A percentile compares a stretch with the other conserved stretches of the same genome.
These are phyloP conservation scores for Voacanga thouarsii DNA, from an alignment of 257 asterid species.

Conservation along the genomic window DNA sequence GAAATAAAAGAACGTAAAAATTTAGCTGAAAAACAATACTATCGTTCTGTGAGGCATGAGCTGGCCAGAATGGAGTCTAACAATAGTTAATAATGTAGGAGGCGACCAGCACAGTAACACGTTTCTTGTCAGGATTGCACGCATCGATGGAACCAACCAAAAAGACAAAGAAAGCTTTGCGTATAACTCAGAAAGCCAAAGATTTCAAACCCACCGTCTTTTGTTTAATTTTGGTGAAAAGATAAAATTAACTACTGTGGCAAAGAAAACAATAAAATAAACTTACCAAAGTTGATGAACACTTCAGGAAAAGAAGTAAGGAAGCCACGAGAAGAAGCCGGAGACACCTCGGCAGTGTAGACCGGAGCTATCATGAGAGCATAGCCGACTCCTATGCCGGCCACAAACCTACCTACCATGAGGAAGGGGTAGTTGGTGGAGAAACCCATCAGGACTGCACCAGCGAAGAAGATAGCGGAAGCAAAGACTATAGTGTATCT, in stretches of 20 bases:
- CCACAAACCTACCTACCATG: conserved; percentile 79
- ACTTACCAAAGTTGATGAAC: conserved; percentile 49
- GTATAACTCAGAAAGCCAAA: conserved; percentile 6
- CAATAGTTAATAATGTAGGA: not conserved
- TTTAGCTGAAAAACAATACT: not conserved
- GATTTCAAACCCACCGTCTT: not conserved
- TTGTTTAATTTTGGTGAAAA: not conserved
- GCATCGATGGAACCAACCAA: not conserved
- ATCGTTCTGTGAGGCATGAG: not conserved
- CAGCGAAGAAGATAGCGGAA: conserved; percentile 65
- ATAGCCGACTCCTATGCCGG: conserved; percentile 88
- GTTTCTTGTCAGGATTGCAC: conserved; percentile 9
- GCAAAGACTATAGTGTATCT: conserved; percentile 81
- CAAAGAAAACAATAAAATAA: not conserved
- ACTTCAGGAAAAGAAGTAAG: conserved; percentile 92
- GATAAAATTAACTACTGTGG: not conserved
- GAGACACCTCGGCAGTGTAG: conserved; percentile 89
- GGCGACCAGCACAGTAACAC: not conserved
- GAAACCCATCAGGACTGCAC: conserved; percentile 89
- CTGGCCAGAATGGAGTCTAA: not conserved
- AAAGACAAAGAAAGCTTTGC: not conserved
- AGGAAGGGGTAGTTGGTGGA: conserved; percentile 72
- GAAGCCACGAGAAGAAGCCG: conserved; percentile 86
- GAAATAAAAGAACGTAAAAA: too few relatives aligned
- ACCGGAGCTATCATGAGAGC: conserved; percentile 97